Percentiles rank a stretch among this genome's conserved stretches.
Evolutionary conservation across 257 asterid genomes (phyloP).

Genomic region (Solanum bulbocastanum): DNA sequence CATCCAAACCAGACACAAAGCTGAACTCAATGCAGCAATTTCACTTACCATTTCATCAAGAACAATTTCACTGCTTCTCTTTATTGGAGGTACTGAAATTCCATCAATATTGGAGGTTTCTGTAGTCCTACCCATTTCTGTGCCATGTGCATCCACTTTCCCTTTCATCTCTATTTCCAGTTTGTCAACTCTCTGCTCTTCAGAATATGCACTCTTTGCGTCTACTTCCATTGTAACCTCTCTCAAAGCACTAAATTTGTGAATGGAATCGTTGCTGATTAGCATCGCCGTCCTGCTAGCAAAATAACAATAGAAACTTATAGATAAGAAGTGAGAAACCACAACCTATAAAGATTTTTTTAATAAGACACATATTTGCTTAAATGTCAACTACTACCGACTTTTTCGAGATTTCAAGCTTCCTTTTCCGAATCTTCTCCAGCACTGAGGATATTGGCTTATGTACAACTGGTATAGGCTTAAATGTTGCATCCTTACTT

Average conservation of each 20-base stretch:
- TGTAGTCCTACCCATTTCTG: slow-evolving; percentile 10
- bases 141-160: slow-evolving; percentile 1
- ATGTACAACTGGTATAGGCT: slow-evolving; percentile 50
- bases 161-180: slow-evolving; percentile 12
- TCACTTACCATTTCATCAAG: slow-evolving; percentile 26
- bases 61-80: slow-evolving; percentile 13
- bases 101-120: slow-evolving; percentile 16
- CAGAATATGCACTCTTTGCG: neutral
- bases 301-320: neutral
- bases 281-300: slow-evolving; percentile 24
- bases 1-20: neutral
- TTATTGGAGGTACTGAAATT: slow-evolving; percentile 12
- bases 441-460: slow-evolving; percentile 80
- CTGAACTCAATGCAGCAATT: neutral
- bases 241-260: slow-evolving; percentile 15
- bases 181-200: slow-evolving; percentile 15
- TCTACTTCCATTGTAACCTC: slow-evolving; percentile 25
- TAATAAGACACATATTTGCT: neutral
- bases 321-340: neutral
- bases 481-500: slow-evolving; percentile 63
- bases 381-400: neutral
- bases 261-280: slow-evolving; percentile 6
- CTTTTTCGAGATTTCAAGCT: slow-evolving; percentile 57
- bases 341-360: neutral
- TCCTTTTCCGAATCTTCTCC: slow-evolving; percentile 86